These are phyloP conservation scores for Salicornia ramosissima DNA, from an alignment of 148 eudicot genomes.

Conservation along the genomic window DNA sequence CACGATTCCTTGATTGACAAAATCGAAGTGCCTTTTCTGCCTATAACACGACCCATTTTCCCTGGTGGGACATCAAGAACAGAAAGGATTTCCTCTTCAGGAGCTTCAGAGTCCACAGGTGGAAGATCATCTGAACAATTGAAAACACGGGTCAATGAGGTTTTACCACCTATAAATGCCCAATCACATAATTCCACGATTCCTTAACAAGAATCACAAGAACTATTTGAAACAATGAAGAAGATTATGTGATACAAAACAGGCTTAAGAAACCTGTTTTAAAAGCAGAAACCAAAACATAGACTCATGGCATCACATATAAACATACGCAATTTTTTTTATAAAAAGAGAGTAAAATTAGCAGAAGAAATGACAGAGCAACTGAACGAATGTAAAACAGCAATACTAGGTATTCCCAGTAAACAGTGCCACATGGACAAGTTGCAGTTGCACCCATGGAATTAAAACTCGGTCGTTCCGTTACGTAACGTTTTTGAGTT, in stretches of 20 bases:
- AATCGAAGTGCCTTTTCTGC: slow-evolving; percentile 65
- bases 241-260: not conserved
- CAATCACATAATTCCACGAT: not conserved
- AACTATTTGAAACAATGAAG: too few species aligned
- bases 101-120: slow-evolving; percentile 36
- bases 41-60: slow-evolving; percentile 77
- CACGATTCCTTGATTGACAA: slow-evolving; percentile 69
- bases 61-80: slow-evolving; percentile 80
- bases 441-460: too few species aligned
- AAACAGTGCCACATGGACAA: too few species aligned
- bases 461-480: too few species aligned
- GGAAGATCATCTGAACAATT: slow-evolving; percentile 46
- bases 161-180: not conserved
- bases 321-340: slow-evolving; percentile 3
- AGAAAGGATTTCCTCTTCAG: slow-evolving; percentile 69
- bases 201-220: not conserved
- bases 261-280: not conserved
- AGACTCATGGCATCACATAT: not conserved
- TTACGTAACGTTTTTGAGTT: too few species aligned
- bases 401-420: too few species aligned
- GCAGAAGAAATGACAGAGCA: too few species aligned
- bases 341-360: too few species aligned
- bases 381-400: too few species aligned
- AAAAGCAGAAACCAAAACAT: not conserved
- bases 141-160: slow-evolving; percentile 30